phyloP scores from a whole-genome alignment of 169 alveolate species.

The Besnoitia besnoiti region DNA sequence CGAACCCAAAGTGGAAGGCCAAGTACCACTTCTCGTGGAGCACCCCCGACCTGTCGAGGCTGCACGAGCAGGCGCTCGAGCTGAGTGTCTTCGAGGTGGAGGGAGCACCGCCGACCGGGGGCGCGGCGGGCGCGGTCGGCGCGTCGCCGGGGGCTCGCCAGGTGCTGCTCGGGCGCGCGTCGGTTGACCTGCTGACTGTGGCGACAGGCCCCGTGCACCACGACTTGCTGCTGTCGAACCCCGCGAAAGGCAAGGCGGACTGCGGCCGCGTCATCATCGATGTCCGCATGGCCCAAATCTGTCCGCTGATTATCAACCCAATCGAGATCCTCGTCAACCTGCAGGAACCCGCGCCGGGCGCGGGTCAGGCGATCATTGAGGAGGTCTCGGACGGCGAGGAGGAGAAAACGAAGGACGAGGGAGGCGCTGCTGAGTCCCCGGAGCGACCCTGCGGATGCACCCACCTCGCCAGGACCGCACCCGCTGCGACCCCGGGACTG shows the following conservation, averaged over 20 bases:
- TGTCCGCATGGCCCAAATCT: conserved; percentile 67
- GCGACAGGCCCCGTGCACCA: conserved; percentile 72
- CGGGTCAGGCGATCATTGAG: neutral
- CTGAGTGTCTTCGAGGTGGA: neutral
- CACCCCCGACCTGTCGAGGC: neutral
- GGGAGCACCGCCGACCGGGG: neutral
- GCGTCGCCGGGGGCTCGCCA: neutral
- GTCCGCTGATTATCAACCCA: conserved; percentile 67
- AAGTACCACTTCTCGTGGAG: conserved; percentile 4
- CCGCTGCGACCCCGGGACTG: neutral
- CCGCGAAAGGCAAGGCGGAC: conserved; percentile 31
- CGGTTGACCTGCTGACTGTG: conserved; percentile 51
- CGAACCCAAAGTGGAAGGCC: neutral
- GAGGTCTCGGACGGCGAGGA: neutral
- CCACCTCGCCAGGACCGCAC: neutral
- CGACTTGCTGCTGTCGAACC: conserved; percentile 55
- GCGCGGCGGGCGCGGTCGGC: neutral
- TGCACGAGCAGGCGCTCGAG: neutral
- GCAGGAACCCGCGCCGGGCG: conserved; percentile 13
- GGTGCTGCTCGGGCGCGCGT: conserved; percentile 47
- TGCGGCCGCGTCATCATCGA: conserved; percentile 64
- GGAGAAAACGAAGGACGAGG: neutral
- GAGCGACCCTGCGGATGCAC: neutral
- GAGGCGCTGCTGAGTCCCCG: neutral
- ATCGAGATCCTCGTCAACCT: conserved; percentile 60